phyloP scores from a whole-genome alignment of 2,329 filamentous ascomycete genomes.

The Gnomoniopsis smithogilvyi region DNA sequence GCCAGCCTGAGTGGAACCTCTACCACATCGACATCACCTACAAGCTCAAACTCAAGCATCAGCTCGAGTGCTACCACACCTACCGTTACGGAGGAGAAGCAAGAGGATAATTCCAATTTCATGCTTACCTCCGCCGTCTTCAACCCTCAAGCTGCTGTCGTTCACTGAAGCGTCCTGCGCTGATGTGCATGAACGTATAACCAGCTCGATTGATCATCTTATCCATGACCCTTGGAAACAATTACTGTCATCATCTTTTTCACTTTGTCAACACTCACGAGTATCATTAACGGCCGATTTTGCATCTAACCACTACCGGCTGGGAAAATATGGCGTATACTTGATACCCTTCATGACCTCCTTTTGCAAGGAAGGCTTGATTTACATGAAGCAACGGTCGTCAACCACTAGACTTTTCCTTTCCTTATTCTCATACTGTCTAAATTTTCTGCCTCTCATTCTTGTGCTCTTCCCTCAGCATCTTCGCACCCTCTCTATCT shows the following conservation, averaged over 20 bases:
- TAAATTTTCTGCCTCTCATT: neutral
- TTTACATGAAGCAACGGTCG: constrained; percentile 5
- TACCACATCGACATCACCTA: constrained; percentile 7
- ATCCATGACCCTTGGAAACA: neutral
- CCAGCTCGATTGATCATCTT: neutral
- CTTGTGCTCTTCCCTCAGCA: neutral
- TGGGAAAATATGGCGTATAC: neutral
- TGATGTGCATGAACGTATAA: neutral
- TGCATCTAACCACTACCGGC: constrained; percentile 18
- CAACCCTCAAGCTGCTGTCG: constrained; percentile 29
- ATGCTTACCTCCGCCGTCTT: constrained; percentile 51
- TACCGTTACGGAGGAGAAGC: constrained; percentile 26
- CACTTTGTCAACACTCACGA: constrained; percentile 7
- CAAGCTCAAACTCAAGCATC: constrained; percentile 2
- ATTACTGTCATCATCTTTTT: constrained; percentile 2
- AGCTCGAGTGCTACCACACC: constrained; percentile 15
- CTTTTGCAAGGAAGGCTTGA: constrained; percentile 10
- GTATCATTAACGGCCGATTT: constrained; percentile 16
- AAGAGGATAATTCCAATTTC: constrained; percentile 29
- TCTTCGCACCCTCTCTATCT: neutral
- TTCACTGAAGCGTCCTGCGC: neutral
- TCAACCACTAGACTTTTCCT: neutral
- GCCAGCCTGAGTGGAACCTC: constrained; percentile 20
- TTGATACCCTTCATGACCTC: constrained; percentile 25
- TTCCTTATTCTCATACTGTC: neutral